Evolutionary conservation across 2,329 filamentous ascomycete genomes (phyloP).

Genomic region (Colletotrichum lupini): DNA sequence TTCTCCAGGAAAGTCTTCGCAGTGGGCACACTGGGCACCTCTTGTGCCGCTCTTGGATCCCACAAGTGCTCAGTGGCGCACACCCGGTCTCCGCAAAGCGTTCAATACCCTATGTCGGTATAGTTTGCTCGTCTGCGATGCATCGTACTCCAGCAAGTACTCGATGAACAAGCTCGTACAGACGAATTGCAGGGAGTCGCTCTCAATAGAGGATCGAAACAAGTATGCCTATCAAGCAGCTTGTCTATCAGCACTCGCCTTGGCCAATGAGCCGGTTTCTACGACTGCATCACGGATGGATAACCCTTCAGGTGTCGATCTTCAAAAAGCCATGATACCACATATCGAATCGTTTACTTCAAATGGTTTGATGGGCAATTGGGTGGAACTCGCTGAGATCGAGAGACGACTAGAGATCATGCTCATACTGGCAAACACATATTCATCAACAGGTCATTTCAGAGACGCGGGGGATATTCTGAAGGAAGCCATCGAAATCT

Average conservation of each 20-base stretch:
- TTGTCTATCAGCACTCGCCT: background rate
- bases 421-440: background rate
- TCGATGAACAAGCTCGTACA: constrained; percentile 6
- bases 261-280: background rate
- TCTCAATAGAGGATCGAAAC: background rate
- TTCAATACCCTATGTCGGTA: background rate
- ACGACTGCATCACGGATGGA: background rate
- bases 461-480: background rate
- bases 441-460: background rate
- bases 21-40: too few relatives aligned
- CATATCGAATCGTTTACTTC: background rate
- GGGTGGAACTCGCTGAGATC: background rate
- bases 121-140: background rate
- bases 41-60: background rate
- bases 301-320: background rate
- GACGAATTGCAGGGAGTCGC: background rate
- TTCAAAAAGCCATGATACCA: background rate
- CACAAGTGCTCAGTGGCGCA: background rate
- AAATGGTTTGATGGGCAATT: background rate
- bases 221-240: background rate
- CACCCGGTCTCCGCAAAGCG: background rate
- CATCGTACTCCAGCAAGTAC: background rate
- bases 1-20: background rate
- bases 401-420: background rate
- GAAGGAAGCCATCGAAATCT: background rate